Percentiles rank a stretch among this genome's conserved stretches.
phyloP scores from a whole-genome alignment of 805 yeast species.

The Ogataea chonburiensis region DNA sequence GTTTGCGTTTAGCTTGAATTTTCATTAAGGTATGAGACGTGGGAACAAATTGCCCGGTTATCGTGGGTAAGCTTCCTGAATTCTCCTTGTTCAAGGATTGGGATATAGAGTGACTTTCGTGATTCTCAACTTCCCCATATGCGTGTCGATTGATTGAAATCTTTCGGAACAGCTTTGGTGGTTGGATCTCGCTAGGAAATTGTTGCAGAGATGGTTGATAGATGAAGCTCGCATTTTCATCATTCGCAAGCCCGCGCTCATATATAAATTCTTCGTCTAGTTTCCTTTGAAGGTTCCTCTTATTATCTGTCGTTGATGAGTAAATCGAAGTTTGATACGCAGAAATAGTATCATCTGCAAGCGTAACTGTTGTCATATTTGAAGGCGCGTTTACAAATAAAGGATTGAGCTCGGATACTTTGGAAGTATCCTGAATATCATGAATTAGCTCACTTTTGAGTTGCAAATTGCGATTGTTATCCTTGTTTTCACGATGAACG shows the following conservation, averaged over 20 bases:
- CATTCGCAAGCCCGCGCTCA: slow-evolving; percentile 3
- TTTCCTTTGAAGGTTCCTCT: slow-evolving; percentile 5
- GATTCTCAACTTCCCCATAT: slow-evolving; percentile 22
- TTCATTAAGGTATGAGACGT: not conserved
- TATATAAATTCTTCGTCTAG: slow-evolving; percentile 33
- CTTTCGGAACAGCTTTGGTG: slow-evolving; percentile 16
- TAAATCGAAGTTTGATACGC: slow-evolving; percentile 27
- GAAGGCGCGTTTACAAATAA: slow-evolving; percentile 12
- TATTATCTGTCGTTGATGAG: slow-evolving; percentile 20
- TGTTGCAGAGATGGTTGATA: not conserved
- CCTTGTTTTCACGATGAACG: slow-evolving; percentile 4
- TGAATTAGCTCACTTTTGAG: slow-evolving; percentile 22
- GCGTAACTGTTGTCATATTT: slow-evolving; percentile 9
- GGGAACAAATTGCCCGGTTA: not conserved
- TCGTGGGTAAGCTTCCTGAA: not conserved
- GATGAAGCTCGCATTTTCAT: slow-evolving; percentile 18
- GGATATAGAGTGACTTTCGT: slow-evolving; percentile 20
- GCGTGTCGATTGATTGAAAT: slow-evolving; percentile 14
- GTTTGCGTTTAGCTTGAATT: slow-evolving; percentile 3
- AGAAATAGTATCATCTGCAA: slow-evolving; percentile 23
- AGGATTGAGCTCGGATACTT: slow-evolving; percentile 6
- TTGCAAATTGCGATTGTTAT: slow-evolving; percentile 11
- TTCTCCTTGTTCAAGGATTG: slow-evolving; percentile 10
- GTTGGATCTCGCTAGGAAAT: slow-evolving; percentile 1
- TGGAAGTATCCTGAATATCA: slow-evolving; percentile 12